Evolutionary conservation across 164 flowering plant species (phyloP), one percentile per base, ranked within the genome.

Genomic region (Liquidambar formosana): DNA sequence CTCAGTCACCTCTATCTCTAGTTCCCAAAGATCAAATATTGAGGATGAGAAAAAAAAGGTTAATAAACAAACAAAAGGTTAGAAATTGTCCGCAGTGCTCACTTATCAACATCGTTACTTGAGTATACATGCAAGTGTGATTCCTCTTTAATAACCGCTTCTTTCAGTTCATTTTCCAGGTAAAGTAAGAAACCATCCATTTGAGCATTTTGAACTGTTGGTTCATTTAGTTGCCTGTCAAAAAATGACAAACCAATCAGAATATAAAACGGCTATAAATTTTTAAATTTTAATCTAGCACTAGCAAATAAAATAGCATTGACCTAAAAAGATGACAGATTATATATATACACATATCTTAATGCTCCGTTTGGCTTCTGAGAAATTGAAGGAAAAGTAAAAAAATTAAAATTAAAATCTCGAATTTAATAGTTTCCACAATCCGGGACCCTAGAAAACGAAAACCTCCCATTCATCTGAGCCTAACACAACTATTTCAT

Each of bases 171-270:
- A 73, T 83, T 86, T 71, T 91, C 94, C 38, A 96, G 76, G 72
- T 93, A 89, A 53, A 80, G 62, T 26, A 89, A 73, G 73, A 96
- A 96, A 19, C 95, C 96, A 64, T 88, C 95, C 95, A 96, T 88
- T 66, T 88, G 87, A 53, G 80, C 87, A 83, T 85, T 74, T 68
- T 72, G 74, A 10, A 96, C 86, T 0, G 65, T 72, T 0, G 84
- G 22, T 33, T 84, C 92, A 28, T 47, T 60, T 19, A 88, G 51
- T 51, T 76, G 85, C 83, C 93, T 92, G 85, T n/a, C 49, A 54
- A 62, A 73, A 63, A 66, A 44, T 22, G 33, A 60, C 44, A 56
- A 18, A 11, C 19, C 38, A 41, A n/a, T 3, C 25, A 43, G 59
- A 59, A 11, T 4, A 57, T 13, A 46, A 15, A 10, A 46, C 15